A percentile compares a stretch with the other conserved stretches of the same genome.
Evolutionary conservation across 2,329 filamentous ascomycete genomes (phyloP).

Genomic region (Trichoderma sp.): DNA sequence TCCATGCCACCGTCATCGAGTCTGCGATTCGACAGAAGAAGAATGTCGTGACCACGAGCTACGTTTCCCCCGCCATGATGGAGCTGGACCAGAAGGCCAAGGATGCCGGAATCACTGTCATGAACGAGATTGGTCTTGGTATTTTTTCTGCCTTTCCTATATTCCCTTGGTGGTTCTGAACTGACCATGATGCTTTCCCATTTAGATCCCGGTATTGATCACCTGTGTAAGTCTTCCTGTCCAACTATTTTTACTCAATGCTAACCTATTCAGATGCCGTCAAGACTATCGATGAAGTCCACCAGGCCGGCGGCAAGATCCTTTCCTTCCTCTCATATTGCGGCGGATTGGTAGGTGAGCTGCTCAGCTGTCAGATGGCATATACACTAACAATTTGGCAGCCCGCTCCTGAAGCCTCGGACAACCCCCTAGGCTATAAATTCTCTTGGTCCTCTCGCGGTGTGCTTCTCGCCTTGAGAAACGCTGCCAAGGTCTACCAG

Average conservation of each 20-base stretch:
- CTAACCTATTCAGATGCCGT: slow-evolving; percentile 55
- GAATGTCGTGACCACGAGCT: slow-evolving; percentile 92
- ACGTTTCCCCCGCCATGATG: slow-evolving; percentile 89
- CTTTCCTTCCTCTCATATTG: slow-evolving; percentile 81
- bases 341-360: slow-evolving; percentile 53
- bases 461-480: slow-evolving; percentile 82
- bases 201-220: slow-evolving; percentile 69
- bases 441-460: slow-evolving; percentile 76
- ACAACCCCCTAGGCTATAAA: slow-evolving; percentile 92
- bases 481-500: slow-evolving; percentile 80
- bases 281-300: slow-evolving; percentile 86
- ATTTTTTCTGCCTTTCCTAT: not conserved
- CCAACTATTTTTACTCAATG: not conserved
- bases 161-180: not conserved
- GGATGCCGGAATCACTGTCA: slow-evolving; percentile 90
- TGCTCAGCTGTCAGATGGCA: too few species aligned
- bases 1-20: slow-evolving; percentile 88
- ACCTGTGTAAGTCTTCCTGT: slow-evolving; percentile 36
- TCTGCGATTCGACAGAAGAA: slow-evolving; percentile 91
- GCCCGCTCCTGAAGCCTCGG: slow-evolving; percentile 63
- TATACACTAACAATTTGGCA: not conserved
- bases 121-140: slow-evolving; percentile 83
- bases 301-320: slow-evolving; percentile 84
- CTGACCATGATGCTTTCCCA: not conserved
- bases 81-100: slow-evolving; percentile 78